A percentile compares a stretch with the other conserved stretches of the same genome.
These are phyloP conservation scores for Ogataea minuta DNA, from an alignment of 805 yeast genomes.

Conservation along the genomic window DNA sequence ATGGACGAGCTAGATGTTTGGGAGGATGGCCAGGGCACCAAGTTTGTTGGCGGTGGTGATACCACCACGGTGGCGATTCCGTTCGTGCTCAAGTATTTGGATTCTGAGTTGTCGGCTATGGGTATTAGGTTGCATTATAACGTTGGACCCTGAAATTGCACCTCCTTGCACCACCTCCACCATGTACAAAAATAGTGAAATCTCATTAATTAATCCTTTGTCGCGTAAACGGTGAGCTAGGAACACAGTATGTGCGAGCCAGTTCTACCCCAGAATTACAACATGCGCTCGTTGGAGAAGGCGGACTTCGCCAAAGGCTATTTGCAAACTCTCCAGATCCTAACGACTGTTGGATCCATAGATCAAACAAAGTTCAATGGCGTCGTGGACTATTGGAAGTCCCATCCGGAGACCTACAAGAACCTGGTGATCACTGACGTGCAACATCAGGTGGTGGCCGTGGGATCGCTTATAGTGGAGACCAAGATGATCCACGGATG, in stretches of 20 bases:
- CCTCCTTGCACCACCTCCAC: constrained; percentile 4
- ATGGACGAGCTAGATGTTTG: constrained; percentile 75
- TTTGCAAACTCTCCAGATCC: constrained; percentile 56
- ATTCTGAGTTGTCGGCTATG: constrained; percentile 96
- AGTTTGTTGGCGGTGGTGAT: constrained; percentile 86
- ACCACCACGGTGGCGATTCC: constrained; percentile 97
- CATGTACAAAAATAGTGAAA: too few species aligned
- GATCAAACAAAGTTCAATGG: constrained; percentile 46
- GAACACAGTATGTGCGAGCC: constrained; percentile 2
- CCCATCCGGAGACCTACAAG: constrained; percentile 52
- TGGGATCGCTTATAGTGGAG: constrained; percentile 81
- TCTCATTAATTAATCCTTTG: constrained; percentile 3
- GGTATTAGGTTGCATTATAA: constrained; percentile 91
- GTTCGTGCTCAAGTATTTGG: constrained; percentile 90
- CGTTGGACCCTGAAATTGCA: constrained; percentile 58
- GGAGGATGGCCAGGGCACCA: constrained; percentile 97
- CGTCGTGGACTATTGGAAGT: constrained; percentile 59
- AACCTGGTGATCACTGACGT: constrained; percentile 64
- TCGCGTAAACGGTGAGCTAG: constrained; percentile 1
- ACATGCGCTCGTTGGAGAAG: constrained; percentile 53
- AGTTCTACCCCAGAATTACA: constrained; percentile 62
- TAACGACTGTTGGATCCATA: constrained; percentile 84
- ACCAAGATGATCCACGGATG: constrained; percentile 79
- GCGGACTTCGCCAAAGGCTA: constrained; percentile 65
- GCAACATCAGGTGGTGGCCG: constrained; percentile 62